Evolutionary conservation across 345 rosid genomes (phyloP).

Genomic region (Gossypium bickii): DNA sequence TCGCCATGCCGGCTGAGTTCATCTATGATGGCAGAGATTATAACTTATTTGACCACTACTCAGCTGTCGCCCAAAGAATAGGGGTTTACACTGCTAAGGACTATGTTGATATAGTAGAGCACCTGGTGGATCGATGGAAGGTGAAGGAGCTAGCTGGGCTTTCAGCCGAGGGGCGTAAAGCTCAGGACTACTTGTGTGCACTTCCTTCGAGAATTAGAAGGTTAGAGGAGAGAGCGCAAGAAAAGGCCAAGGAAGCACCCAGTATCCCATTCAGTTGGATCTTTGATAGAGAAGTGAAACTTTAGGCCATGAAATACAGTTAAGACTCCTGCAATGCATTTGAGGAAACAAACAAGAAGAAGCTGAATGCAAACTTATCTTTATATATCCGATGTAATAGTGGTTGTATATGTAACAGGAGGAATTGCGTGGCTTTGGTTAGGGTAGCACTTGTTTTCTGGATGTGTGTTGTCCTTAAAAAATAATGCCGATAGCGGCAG

Average conservation of each 20-base stretch:
- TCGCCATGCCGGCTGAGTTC: constrained; percentile 91
- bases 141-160: constrained; percentile 58
- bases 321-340: neutral
- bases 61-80: constrained; percentile 77
- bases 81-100: constrained; percentile 86
- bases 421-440: neutral
- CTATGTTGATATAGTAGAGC: constrained; percentile 78
- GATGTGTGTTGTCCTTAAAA: constrained; percentile 21
- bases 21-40: constrained; percentile 74
- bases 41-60: constrained; percentile 68
- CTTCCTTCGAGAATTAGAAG: constrained; percentile 63
- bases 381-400: neutral
- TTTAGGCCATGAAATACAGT: constrained; percentile 28
- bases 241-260: constrained; percentile 54
- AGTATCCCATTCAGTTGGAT: constrained; percentile 81
- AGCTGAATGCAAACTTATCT: neutral
- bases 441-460: neutral
- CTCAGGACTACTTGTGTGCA: constrained; percentile 77
- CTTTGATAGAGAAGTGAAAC: constrained; percentile 61
- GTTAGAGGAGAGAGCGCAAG: constrained; percentile 55
- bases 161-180: constrained; percentile 71
- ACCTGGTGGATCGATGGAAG: constrained; percentile 78
- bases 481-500: neutral
- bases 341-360: neutral
- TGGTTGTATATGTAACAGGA: neutral